Evolutionary conservation across 345 rosid genomes (phyloP), one percentile per base, ranked within the genome.

Genomic region (Dimocarpus longan): DNA sequence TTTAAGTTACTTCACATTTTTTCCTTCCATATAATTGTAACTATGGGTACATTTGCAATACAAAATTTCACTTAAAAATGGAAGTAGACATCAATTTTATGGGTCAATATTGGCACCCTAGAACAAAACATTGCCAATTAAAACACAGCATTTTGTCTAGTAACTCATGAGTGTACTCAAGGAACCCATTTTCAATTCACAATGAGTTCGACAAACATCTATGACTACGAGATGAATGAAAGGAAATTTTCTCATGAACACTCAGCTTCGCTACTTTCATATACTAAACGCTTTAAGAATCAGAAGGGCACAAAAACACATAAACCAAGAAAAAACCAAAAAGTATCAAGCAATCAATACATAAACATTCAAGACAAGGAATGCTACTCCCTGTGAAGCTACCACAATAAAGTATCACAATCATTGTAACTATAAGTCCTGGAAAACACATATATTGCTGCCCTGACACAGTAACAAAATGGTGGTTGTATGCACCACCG

Each of bases 201-300:
- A 73, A 54, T 32, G 66, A 32, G 72, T 46, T 65, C 4, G 59
- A 72, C 48, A 71, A 72, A 54, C 54, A 21, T n/a, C 50, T 50
- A 65, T 32, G 39, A 44, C 46, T 66, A 28, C 40, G 44, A 24
- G 1, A 44, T 44, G 57, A 70, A 22, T 21, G 54, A 22, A 40
- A 48, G 32, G 7, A 56, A 3, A 65, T 28, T 71, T 71, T 71
- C 11, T 8, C 44, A 28, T 24, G 21, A 16, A 71, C 1, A 68
- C 11, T 42, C 72, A 52, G 75, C 44, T 26, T 26, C 75, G 8
- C 4, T 70, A 21, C 73, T 24, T 22, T 15, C 57, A 37, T 70
- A 24, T 70, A 12, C 73, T 46, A 16, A n/a, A 22, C 22, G 16
- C 21, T 7, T 71, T 18, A n/a, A 28, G 37, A 59, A 59, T 73